Conservation (phyloP, 2,329 filamentous ascomycete species). For the Claviceps capensis region DNA sequence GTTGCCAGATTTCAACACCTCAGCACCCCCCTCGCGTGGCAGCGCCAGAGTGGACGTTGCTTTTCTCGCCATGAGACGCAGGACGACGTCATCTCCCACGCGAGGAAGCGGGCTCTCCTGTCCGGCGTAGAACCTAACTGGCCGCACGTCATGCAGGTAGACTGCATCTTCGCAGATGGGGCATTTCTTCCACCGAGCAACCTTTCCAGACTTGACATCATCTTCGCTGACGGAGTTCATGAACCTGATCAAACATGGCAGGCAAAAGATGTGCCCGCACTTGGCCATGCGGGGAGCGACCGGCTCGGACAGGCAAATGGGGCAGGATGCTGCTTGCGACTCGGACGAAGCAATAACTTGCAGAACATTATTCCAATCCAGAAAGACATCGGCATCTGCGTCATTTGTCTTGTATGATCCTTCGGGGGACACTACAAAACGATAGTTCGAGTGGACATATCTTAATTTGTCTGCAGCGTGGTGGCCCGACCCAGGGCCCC, state of each 20-base stretch:
- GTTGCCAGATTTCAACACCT: constrained; percentile 53
- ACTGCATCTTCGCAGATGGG: constrained; percentile 90
- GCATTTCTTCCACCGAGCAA: constrained; percentile 80
- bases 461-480: constrained; percentile 84
- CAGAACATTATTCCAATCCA: constrained; percentile 83
- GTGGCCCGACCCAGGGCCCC: constrained; percentile 78
- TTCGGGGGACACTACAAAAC: constrained; percentile 81
- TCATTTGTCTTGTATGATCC: constrained; percentile 70
- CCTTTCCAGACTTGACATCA: constrained; percentile 53
- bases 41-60: constrained; percentile 75
- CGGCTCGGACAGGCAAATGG: constrained; percentile 86
- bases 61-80: constrained; percentile 72
- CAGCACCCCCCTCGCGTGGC: constrained; percentile 63
- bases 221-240: constrained; percentile 76
- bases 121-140: constrained; percentile 81
- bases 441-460: constrained; percentile 89
- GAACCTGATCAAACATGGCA: constrained; percentile 85
- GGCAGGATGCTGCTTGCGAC: constrained; percentile 79
- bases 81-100: constrained; percentile 77
- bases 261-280: constrained; percentile 93
- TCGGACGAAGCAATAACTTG: constrained; percentile 84
- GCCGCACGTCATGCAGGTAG: constrained; percentile 80
- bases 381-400: constrained; percentile 71
- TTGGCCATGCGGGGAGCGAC: constrained; percentile 93
- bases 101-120: constrained; percentile 71